These are phyloP conservation scores for Rutstroemia sp. DNA, from an alignment of 2,329 filamentous ascomycete genomes.

Conservation along the genomic window DNA sequence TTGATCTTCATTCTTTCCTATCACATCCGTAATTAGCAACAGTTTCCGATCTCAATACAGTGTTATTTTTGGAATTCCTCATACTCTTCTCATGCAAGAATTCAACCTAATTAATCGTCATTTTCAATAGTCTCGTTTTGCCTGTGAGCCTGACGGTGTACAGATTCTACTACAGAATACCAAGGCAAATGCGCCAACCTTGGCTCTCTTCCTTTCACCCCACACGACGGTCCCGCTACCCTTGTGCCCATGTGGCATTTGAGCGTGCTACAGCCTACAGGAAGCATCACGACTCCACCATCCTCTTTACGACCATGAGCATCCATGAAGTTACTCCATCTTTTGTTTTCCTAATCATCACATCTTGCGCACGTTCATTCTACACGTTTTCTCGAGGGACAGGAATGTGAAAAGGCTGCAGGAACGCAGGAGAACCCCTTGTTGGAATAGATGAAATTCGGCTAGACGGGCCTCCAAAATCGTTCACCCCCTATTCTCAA, in stretches of 20 bases:
- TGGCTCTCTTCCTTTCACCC: neutral
- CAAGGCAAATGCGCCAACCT: no score
- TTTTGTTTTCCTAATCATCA: neutral
- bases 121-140: conserved; percentile 5
- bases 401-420: neutral
- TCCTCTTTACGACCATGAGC: neutral
- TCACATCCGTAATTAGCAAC: conserved; percentile 10
- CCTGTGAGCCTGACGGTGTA: no score
- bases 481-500: neutral
- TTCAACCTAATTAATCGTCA: conserved; percentile 8
- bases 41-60: neutral
- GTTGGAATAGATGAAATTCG: neutral
- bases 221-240: neutral
- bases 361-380: neutral
- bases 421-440: neutral
- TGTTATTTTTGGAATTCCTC: conserved; percentile 11
- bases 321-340: neutral
- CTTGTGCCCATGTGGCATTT: neutral
- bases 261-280: neutral
- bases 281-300: neutral
- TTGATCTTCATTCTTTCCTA: neutral
- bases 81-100: neutral
- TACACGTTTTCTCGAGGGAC: neutral
- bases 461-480: neutral
- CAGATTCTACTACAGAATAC: no score